Evolutionary conservation across 2,329 filamentous ascomycete species (phyloP), one percentile per base, ranked within the genome.

Genomic region (Ceratocystis papillata): DNA sequence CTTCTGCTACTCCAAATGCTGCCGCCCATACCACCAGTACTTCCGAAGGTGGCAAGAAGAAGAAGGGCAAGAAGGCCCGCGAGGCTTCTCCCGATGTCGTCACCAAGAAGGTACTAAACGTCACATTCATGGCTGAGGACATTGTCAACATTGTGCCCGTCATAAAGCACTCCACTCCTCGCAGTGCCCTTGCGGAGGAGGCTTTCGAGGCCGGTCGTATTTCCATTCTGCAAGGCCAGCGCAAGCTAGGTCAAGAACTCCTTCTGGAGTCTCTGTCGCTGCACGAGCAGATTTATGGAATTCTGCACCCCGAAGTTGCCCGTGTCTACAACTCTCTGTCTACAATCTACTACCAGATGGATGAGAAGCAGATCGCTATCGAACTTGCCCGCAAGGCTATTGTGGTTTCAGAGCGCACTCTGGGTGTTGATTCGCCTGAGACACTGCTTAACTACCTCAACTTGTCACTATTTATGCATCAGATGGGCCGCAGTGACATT

Each of bases 201-300:
- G 93, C 94, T 15, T 81, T 99, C 55, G 94, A 99, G 76, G 94
- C 93, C 67, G 94, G 94, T 28, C 89, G 92, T 64, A 93, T 99
- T 73, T 96, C 93, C n/a, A 86, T 99, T 68, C 85, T 94, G 71
- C 93, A 97, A 74, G 88, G 90, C 74, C 91, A 99, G 79, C 93
- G 89, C 78, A 94, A 96, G 77, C 84, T 99, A 59, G 94, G 94
- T 50, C 92, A 96, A 76, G 94, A 99, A 76, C 83, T 99, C 66
- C 83, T 99, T 37, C 79, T 97, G n/a, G 94, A 99, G 76, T 96
- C 92, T 46, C 79, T 99, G 68, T 96, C 94, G 59, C 80, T 99
- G 55, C 93, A 99, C 73, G 94, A 99, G 80, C 94, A 99, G 76
- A 97, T 99, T 71, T 99, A 99, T 73, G 94, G 94, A 68, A 95